Base-by-base conservation (phyloP, 2,329 filamentous ascomycete genomes). In the Fusarium oligoseptatum region DNA sequence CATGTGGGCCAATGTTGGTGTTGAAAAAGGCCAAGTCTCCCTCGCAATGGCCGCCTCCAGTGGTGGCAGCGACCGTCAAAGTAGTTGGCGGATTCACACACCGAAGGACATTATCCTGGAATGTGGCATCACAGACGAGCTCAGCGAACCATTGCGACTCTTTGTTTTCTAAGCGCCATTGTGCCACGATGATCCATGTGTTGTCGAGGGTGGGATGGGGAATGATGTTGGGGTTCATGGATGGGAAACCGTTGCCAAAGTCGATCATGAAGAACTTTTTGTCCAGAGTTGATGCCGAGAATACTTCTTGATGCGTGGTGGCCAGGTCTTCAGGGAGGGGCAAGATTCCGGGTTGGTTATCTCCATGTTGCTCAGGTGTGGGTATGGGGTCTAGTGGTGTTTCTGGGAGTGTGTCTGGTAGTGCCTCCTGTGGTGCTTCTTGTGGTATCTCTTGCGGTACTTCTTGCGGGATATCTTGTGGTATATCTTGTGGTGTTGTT, bases 191-290 rank as follows among this genome's bases (percentile, higher is more conserved):
- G 68, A 88, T 85, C 84, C 85, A 91, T 1, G 83, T 86, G 45
- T 88, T 78, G 3, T 83, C 79, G 8, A 83, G 76, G 2, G 76
- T 80, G 3, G 88, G 88, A 76, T 91, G 89, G 0, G 89, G 88
- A 43, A 91, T 84, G 71, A 91, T 85, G 79, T 88, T 91, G 17
- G 89, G 88, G 68, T 91, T 91, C 66, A 87, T 84, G 36, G 83
- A 83, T n/a, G 22, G 34, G 8, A 76, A 64, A 7, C 82, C 74
- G 37, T 79, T 79, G 12, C 81, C 83, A 71, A 91, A 89, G 17
- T 83, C 79, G 77, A 91, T 85, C 29, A 73, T 70, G 72, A 90
- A 90, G 81, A 85, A 90, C 36, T 82, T 85, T 37, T 77, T 80
- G 72, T 89, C 82, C 1, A 69, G 57, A 0, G 85, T 88, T 0